phyloP scores from a whole-genome alignment of 2,329 filamentous ascomycete species.

The Alternaria arbusti region DNA sequence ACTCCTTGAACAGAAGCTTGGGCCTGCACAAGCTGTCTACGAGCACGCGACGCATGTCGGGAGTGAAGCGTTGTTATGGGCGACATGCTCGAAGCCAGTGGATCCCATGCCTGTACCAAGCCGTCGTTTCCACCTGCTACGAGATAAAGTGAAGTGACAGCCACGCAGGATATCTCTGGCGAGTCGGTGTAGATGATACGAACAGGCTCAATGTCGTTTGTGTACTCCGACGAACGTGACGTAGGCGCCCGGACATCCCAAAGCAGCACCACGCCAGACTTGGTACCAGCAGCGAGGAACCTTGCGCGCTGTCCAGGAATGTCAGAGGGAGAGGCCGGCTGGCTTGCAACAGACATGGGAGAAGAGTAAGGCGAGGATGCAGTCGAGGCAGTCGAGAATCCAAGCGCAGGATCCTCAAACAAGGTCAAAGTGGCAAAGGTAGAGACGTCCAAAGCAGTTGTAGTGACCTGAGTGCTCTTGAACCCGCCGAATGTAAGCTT shows the following conservation, averaged over 20 bases:
- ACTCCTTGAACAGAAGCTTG: constrained; percentile 71
- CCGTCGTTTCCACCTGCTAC: constrained; percentile 95
- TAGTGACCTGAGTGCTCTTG: constrained; percentile 68
- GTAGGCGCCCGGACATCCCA: constrained; percentile 81
- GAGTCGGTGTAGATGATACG: constrained; percentile 89
- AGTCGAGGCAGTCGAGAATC: constrained; percentile 61
- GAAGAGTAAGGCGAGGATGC: constrained; percentile 62
- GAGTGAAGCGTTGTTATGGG: constrained; percentile 88
- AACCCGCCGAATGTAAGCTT: constrained; percentile 67
- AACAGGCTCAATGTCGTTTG: constrained; percentile 71
- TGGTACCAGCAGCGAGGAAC: constrained; percentile 81
- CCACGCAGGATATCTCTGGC: constrained; percentile 82
- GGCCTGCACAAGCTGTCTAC: constrained; percentile 73
- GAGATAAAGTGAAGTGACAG: constrained; percentile 82
- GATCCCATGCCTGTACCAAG: constrained; percentile 95
- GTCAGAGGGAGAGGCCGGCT: constrained; percentile 58
- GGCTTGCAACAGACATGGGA: constrained; percentile 58
- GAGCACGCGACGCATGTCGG: constrained; percentile 79
- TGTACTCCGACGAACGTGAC: constrained; percentile 60
- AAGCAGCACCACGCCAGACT: constrained; percentile 74
- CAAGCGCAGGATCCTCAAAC: constrained; percentile 78
- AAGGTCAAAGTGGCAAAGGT: constrained; percentile 72
- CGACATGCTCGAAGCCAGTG: constrained; percentile 77
- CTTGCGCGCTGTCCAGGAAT: constrained; percentile 86
- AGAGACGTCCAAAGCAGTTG: constrained; percentile 76